Evolutionary conservation across 192 early-diverging fungal species (phyloP).

Genomic region (Pilobolus umbonatus): DNA sequence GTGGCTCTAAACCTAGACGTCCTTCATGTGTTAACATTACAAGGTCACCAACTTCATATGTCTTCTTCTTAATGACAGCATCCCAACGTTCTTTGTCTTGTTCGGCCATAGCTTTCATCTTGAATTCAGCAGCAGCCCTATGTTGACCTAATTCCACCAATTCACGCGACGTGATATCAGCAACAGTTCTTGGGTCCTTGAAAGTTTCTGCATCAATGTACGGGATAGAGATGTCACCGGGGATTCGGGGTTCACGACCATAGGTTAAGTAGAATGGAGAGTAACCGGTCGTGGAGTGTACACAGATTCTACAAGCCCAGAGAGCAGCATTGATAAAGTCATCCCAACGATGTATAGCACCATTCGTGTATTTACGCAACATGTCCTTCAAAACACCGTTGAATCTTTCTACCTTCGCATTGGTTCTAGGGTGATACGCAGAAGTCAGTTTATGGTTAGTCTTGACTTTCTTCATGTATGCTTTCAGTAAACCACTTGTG

Average conservation of each 20-base stretch:
- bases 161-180: background rate
- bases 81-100: conserved; percentile 13
- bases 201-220: conserved; percentile 10
- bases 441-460: conserved; percentile 19
- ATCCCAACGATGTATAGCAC: conserved; percentile 13
- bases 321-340: conserved; percentile 15
- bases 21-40: background rate
- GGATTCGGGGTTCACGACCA: conserved; percentile 18
- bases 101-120: background rate
- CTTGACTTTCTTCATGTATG: conserved; percentile 1
- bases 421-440: conserved; percentile 21
- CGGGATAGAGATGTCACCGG: conserved; percentile 7
- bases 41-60: conserved; percentile 8
- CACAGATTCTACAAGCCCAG: conserved; percentile 4
- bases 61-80: conserved; percentile 3
- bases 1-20: conserved; percentile 3
- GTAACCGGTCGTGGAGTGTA: background rate
- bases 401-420: conserved; percentile 19
- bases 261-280: conserved; percentile 22
- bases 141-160: background rate
- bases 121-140: conserved; percentile 1
- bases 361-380: conserved; percentile 10
- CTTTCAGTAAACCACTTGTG: background rate
- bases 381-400: conserved; percentile 13
- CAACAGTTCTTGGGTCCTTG: background rate